Conservation (phyloP, 129 eudicot genomes). For the Flaveria sonorensis region DNA sequence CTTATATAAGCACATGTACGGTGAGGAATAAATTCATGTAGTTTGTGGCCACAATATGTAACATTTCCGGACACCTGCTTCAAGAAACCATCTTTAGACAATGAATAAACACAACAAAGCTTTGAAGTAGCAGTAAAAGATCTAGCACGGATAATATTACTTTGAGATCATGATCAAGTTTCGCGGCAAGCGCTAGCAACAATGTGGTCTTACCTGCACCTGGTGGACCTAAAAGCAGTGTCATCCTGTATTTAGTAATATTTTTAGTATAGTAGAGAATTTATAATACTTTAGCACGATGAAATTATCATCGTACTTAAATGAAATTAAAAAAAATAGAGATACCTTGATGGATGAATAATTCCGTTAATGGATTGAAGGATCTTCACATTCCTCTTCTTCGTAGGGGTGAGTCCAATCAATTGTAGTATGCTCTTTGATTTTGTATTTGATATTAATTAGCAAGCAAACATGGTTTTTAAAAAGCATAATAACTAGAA, state of each 20-base stretch:
- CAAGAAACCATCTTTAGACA: not conserved
- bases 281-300: not conserved
- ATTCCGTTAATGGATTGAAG: constrained; percentile 25
- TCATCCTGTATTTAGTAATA: constrained; percentile 40
- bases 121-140: not conserved
- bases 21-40: constrained; percentile 48
- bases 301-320: too few species aligned
- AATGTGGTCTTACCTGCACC: constrained; percentile 58
- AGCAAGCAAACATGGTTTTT: not conserved
- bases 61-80: constrained; percentile 43
- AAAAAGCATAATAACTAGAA: not conserved
- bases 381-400: constrained; percentile 29
- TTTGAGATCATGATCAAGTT: constrained; percentile 41
- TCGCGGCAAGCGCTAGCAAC: constrained; percentile 51
- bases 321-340: not conserved
- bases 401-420: constrained; percentile 19
- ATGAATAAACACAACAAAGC: not conserved
- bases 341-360: constrained; percentile 27
- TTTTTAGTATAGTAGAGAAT: too few species aligned
- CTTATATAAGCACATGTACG: constrained; percentile 58
- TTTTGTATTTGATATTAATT: not conserved
- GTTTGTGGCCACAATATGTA: constrained; percentile 45
- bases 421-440: constrained; percentile 14
- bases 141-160: not conserved
- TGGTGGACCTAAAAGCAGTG: constrained; percentile 59